Percentiles rank a stretch among this genome's conserved stretches.
Conservation (phyloP, 176 grass and related monocot species). For the Elymus sibiricus region DNA sequence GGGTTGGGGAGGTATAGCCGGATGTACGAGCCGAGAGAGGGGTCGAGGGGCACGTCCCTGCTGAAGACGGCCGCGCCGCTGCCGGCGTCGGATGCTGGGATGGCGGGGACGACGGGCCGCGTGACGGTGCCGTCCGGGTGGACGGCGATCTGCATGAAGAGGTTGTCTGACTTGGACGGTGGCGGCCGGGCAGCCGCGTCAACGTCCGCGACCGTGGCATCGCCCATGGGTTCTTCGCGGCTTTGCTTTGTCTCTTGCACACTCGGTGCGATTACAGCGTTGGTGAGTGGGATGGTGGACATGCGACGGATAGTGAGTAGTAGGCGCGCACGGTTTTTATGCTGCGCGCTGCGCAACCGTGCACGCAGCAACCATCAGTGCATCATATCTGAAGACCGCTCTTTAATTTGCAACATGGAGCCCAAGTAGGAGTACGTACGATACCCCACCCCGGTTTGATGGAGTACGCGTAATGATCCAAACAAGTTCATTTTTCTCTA, state of each 20-base stretch:
- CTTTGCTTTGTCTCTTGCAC: not conserved
- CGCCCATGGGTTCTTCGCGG: constrained; percentile 18
- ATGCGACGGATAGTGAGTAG: not conserved
- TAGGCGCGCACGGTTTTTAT: not conserved
- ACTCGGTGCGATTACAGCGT: not conserved
- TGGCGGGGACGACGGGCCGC: constrained; percentile 50
- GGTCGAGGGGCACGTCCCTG: constrained; percentile 64
- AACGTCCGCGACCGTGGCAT: not conserved
- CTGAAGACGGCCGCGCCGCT: constrained; percentile 36
- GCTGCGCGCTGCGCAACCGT: not conserved
- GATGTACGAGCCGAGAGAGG: constrained; percentile 46
- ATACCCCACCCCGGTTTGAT: not conserved
- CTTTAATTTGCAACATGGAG: too few relatives aligned
- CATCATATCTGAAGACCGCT: too few relatives aligned
- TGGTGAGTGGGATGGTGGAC: not conserved
- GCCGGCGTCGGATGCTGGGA: constrained; percentile 5
- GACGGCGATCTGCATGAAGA: constrained; percentile 70
- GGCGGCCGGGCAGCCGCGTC: not conserved
- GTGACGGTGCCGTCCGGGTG: constrained; percentile 62
- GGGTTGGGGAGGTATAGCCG: constrained; percentile 54
- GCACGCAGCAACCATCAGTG: too few relatives aligned
- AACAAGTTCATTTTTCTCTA: not conserved
- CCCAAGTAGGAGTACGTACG: not conserved
- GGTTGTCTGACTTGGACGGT: constrained; percentile 41
- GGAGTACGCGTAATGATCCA: not conserved